A percentile compares a stretch with the other conserved stretches of the same genome.
phyloP scores from a whole-genome alignment of 495 filamentous ascomycete species.

The Talaromyces thailandensis region DNA sequence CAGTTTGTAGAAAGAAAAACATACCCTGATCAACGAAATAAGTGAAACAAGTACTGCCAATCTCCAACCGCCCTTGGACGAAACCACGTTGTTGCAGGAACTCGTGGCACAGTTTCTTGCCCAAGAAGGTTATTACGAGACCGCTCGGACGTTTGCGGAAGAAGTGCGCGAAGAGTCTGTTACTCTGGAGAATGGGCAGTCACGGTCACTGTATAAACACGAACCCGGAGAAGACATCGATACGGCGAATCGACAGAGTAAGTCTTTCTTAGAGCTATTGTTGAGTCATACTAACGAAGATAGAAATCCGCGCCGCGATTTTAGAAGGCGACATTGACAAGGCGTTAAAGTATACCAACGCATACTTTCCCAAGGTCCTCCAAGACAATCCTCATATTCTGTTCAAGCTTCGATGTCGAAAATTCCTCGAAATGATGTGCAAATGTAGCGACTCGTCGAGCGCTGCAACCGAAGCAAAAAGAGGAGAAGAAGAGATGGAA shows the following conservation, averaged over 20 bases:
- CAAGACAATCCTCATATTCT: conserved; percentile 79
- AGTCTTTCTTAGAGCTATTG: conserved; percentile 13
- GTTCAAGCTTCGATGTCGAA: conserved; percentile 83
- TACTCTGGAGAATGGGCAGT: conserved; percentile 48
- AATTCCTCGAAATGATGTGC: conserved; percentile 95
- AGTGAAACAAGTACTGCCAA: conserved; percentile 37
- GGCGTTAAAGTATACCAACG: conserved; percentile 71
- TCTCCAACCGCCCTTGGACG: conserved; percentile 59
- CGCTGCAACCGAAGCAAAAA: conserved; percentile 56
- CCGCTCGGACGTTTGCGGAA: conserved; percentile 76
- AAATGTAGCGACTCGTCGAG: conserved; percentile 57
- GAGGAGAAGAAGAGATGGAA: conserved; percentile 85
- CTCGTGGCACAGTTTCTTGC: conserved; percentile 82
- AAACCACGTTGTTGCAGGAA: conserved; percentile 72
- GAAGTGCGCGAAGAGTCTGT: conserved; percentile 68
- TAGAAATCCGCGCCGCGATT: conserved; percentile 81
- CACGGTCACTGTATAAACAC: conserved; percentile 47
- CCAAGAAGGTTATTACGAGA: conserved; percentile 96
- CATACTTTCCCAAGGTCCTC: conserved; percentile 74
- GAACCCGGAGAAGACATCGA: conserved; percentile 81
- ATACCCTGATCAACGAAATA: conserved; percentile 49
- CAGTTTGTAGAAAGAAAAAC: conserved; percentile 46
- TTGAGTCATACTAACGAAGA: conserved; percentile 10
- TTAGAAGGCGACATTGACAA: conserved; percentile 90
- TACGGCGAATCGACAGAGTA: conserved; percentile 81